A percentile compares a stretch with the other conserved stretches of the same genome.
Evolutionary conservation across 371 early-diverging fungal genomes (phyloP).

Genomic region (Mucor circinelloides): DNA sequence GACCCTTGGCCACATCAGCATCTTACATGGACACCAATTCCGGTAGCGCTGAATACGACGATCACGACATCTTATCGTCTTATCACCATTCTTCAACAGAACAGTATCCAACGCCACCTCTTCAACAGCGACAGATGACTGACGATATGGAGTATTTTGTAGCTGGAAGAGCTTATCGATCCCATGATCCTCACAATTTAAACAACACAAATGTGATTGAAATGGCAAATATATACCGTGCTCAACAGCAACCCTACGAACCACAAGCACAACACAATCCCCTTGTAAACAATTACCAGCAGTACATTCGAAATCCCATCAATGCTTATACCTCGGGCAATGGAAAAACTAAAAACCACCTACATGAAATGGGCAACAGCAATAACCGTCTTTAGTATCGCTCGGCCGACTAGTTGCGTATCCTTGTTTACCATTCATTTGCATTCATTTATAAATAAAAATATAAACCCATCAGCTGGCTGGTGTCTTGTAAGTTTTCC

Average conservation of each 20-base stretch:
- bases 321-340: constrained; percentile 2
- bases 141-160: constrained; percentile 27
- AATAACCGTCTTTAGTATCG: background rate
- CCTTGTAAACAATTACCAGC: background rate
- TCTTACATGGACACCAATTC: background rate
- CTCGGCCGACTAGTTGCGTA: too few species aligned
- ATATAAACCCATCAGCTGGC: too few species aligned
- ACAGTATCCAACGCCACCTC: background rate
- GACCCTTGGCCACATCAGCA: constrained; percentile 3
- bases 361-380: background rate
- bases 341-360: background rate
- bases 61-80: background rate
- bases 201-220: constrained; percentile 22
- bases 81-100: background rate
- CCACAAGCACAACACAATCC: constrained; percentile 1
- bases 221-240: constrained; percentile 24
- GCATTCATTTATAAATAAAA: too few species aligned
- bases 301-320: constrained; percentile 6
- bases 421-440: too few species aligned
- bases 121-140: background rate
- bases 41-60: background rate
- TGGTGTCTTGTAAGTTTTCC: too few species aligned
- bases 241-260: constrained; percentile 14
- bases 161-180: constrained; percentile 22
- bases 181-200: constrained; percentile 19